These are phyloP conservation scores for Pichiaceae sp. DNA, from an alignment of 1,139 yeast species.

Conservation along the genomic window DNA sequence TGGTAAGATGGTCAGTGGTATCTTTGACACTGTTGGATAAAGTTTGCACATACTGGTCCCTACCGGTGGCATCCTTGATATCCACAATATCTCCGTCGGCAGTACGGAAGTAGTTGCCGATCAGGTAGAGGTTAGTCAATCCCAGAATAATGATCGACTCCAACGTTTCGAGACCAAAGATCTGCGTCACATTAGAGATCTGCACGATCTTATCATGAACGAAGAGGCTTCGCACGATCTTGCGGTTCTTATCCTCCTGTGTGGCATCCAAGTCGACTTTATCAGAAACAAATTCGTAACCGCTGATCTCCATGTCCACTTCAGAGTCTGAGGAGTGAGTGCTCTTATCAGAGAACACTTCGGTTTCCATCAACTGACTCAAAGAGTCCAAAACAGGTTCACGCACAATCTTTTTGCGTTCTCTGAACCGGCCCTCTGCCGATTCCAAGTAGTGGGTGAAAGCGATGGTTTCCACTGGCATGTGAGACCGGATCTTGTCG, in stretches of 20 bases:
- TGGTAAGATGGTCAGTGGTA: slow-evolving; percentile 13
- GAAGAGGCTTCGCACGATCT: slow-evolving; percentile 57
- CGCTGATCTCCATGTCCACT: slow-evolving; percentile 4
- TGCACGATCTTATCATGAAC: slow-evolving; percentile 64
- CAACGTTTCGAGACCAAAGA: slow-evolving; percentile 62
- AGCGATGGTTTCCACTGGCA: slow-evolving; percentile 14
- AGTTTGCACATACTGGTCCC: slow-evolving; percentile 62
- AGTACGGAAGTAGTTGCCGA: slow-evolving; percentile 60
- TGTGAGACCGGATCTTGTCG: slow-evolving; percentile 33
- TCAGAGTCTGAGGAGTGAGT: neutral
- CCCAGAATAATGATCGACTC: slow-evolving; percentile 74
- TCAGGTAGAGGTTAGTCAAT: slow-evolving; percentile 50
- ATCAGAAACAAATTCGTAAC: slow-evolving; percentile 26
- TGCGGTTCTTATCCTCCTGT: slow-evolving; percentile 64
- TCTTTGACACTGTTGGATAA: slow-evolving; percentile 31
- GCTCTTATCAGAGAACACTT: neutral
- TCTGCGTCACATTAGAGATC: slow-evolving; percentile 68
- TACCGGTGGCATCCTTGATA: slow-evolving; percentile 49
- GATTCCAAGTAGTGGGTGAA: slow-evolving; percentile 45
- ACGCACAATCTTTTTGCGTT: slow-evolving; percentile 43
- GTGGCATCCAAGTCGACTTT: slow-evolving; percentile 32
- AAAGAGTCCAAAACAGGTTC: neutral
- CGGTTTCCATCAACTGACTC: neutral
- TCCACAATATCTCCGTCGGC: slow-evolving; percentile 53
- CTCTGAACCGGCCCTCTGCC: slow-evolving; percentile 61